Conservation (phyloP, 306 rosid genomes). For the Quercus engelmannii region DNA sequence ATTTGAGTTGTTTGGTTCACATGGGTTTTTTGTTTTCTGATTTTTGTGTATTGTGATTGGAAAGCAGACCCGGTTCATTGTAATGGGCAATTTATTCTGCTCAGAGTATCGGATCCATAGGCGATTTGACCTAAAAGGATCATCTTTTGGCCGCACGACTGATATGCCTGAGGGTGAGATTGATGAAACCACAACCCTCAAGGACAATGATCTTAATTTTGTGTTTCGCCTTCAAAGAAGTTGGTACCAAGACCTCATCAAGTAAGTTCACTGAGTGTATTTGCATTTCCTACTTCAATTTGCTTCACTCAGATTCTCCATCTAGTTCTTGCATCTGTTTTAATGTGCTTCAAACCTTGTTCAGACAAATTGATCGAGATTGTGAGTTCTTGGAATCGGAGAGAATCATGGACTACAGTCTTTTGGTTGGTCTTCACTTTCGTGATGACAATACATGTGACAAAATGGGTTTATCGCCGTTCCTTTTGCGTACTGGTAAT, state of each 20-base stretch:
- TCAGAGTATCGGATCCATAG: conserved; percentile 91
- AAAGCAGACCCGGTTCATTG: conserved; percentile 89
- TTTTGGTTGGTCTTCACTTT: conserved; percentile 89
- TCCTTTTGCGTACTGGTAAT: conserved; percentile 80
- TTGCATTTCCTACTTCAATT: background rate
- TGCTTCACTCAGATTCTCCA: background rate
- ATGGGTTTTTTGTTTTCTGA: background rate
- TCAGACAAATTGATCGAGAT: conserved; percentile 86
- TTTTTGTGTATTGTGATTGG: conserved; percentile 17
- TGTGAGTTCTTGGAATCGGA: conserved; percentile 91
- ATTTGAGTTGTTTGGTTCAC: background rate
- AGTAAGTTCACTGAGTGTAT: conserved; percentile 42
- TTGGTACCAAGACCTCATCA: conserved; percentile 64
- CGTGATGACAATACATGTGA: conserved; percentile 72
- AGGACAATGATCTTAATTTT: conserved; percentile 94
- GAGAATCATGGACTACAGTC: conserved; percentile 98
- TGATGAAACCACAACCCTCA: conserved; percentile 96
- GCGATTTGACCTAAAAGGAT: conserved; percentile 93
- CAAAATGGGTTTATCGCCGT: conserved; percentile 85
- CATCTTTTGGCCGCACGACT: conserved; percentile 90
- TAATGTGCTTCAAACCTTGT: conserved; percentile 25
- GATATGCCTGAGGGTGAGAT: conserved; percentile 77
- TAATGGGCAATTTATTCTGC: conserved; percentile 98
- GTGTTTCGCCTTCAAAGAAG: conserved; percentile 68
- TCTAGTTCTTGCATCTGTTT: background rate